phyloP scores from a whole-genome alignment of 2,329 filamentous ascomycete species.

The Fusarium nodosum region DNA sequence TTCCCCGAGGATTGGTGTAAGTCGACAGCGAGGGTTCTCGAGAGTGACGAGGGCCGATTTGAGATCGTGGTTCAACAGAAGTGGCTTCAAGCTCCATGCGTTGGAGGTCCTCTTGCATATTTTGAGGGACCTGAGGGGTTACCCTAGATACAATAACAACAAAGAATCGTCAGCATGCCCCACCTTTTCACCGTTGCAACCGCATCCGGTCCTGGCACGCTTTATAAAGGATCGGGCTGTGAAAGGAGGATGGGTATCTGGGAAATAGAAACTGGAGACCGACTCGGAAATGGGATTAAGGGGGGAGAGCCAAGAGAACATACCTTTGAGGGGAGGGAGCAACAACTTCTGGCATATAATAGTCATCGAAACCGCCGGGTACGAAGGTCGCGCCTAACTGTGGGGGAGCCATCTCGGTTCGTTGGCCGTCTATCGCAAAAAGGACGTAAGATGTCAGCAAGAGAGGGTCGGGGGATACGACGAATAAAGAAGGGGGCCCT shows the following conservation, averaged over 20 bases:
- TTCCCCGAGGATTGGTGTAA: slow-evolving; percentile 53
- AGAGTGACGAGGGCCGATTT: slow-evolving; percentile 54
- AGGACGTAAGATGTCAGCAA: slow-evolving; percentile 52
- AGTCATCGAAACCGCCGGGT: slow-evolving; percentile 70
- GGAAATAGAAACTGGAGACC: slow-evolving; percentile 41
- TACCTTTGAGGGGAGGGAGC: slow-evolving; percentile 71
- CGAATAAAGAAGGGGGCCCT: slow-evolving; percentile 48
- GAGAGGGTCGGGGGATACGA: slow-evolving; percentile 47
- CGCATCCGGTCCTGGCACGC: slow-evolving; percentile 46
- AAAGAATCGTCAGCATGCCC: slow-evolving; percentile 57
- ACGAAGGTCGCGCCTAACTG: slow-evolving; percentile 69
- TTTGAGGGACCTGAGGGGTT: slow-evolving; percentile 94
- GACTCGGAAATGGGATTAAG: slow-evolving; percentile 34
- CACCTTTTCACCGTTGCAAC: slow-evolving; percentile 51
- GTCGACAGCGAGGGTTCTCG: slow-evolving; percentile 62
- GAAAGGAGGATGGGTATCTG: slow-evolving; percentile 38
- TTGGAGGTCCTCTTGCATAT: slow-evolving; percentile 95
- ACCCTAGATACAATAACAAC: slow-evolving; percentile 69
- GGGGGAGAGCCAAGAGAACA: slow-evolving; percentile 49
- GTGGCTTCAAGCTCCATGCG: slow-evolving; percentile 87
- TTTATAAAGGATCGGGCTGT: slow-evolving; percentile 30
- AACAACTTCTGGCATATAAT: slow-evolving; percentile 72
- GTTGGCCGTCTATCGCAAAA: slow-evolving; percentile 49
- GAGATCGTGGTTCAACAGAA: slow-evolving; percentile 57
- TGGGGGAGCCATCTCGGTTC: slow-evolving; percentile 49